These are phyloP conservation scores for Camillea tinctor DNA, from an alignment of 2,329 filamentous ascomycete genomes.

Conservation along the genomic window DNA sequence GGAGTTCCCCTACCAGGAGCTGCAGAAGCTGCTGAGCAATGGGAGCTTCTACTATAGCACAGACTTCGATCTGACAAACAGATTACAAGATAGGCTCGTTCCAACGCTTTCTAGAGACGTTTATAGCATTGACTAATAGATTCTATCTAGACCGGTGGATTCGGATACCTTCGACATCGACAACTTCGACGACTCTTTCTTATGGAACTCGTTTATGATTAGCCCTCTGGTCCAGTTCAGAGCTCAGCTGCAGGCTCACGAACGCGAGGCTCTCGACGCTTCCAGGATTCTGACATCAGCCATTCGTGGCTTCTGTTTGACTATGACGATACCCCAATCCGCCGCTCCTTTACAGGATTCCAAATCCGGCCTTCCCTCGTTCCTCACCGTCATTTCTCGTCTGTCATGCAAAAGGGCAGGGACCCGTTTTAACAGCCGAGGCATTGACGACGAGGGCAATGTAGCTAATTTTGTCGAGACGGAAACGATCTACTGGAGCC, in stretches of 20 bases:
- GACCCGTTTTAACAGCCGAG: constrained; percentile 93
- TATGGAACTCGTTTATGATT: constrained; percentile 99
- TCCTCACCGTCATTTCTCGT: constrained; percentile 85
- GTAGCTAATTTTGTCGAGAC: constrained; percentile 99
- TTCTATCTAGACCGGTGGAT: constrained; percentile 62
- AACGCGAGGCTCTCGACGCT: constrained; percentile 76
- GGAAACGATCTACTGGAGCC: constrained; percentile 88
- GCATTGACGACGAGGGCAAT: constrained; percentile 95
- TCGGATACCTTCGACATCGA: constrained; percentile 83
- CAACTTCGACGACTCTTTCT: constrained; percentile 85
- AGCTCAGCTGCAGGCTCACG: constrained; percentile 70
- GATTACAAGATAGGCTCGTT: constrained; percentile 77
- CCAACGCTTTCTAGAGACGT: constrained; percentile 1
- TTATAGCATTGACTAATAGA: constrained; percentile 10
- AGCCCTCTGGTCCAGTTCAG: constrained; percentile 87
- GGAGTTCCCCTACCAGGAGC: constrained; percentile 85
- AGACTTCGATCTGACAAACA: constrained; percentile 95
- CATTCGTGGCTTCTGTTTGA: constrained; percentile 88
- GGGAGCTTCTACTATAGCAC: constrained; percentile 97
- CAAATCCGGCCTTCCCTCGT: constrained; percentile 73
- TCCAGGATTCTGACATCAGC: constrained; percentile 90
- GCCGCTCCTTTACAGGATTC: constrained; percentile 67
- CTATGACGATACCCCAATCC: constrained; percentile 77
- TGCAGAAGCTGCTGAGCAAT: constrained; percentile 89
- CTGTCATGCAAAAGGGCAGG: constrained; percentile 88